Conservation (phyloP, 129 eudicot species). For the Calendula officinalis region DNA sequence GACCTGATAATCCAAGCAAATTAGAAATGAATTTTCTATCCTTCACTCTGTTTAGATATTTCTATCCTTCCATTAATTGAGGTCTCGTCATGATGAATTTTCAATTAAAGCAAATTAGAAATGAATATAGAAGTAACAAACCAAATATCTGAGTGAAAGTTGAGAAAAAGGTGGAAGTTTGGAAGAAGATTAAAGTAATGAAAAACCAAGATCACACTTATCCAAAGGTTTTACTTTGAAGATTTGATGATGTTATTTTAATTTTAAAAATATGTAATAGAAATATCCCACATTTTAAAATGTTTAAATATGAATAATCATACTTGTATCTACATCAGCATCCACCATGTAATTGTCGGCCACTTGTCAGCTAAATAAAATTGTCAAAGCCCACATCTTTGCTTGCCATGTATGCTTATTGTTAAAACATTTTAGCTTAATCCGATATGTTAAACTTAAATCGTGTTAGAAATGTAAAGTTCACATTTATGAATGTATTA, state of each 20-base stretch:
- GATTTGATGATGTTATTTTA: constrained; percentile 37
- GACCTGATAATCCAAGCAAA: too few species aligned
- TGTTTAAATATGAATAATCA: constrained; percentile 1
- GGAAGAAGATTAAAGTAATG: constrained; percentile 27
- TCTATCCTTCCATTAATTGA: too few species aligned
- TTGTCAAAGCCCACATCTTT: constrained; percentile 20
- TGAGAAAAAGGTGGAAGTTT: constrained; percentile 19
- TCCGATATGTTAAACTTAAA: too few species aligned
- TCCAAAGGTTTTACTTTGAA: constrained; percentile 40
- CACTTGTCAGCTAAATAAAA: constrained; percentile 26
- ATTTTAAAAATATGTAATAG: background rate
- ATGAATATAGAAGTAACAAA: background rate
- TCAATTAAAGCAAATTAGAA: too few species aligned
- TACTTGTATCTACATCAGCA: constrained; percentile 30
- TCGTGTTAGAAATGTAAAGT: too few species aligned
- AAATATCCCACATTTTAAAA: constrained; percentile 5
- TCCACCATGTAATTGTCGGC: constrained; percentile 39
- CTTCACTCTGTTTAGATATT: too few species aligned
- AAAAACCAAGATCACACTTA: constrained; percentile 34
- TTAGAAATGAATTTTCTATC: too few species aligned
- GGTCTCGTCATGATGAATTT: too few species aligned
- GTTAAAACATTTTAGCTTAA: too few species aligned
- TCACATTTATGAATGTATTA: too few species aligned
- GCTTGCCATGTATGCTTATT: constrained; percentile 28
- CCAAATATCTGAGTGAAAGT: constrained; percentile 20